A percentile compares a stretch with the other conserved stretches of the same genome.
Conservation (phyloP, 2,329 filamentous ascomycete species). For the Epichloe coenophiala region DNA sequence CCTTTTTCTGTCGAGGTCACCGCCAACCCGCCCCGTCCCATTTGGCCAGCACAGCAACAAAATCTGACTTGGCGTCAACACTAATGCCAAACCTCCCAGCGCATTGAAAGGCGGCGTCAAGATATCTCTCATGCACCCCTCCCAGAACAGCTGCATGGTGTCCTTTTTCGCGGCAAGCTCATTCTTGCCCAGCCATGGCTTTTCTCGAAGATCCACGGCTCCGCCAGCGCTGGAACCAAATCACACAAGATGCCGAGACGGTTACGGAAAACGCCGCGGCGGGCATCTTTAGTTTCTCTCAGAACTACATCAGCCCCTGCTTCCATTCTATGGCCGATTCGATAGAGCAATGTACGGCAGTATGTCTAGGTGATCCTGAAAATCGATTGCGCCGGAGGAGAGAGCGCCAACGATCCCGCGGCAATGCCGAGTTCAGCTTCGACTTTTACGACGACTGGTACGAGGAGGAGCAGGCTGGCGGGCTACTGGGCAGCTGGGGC, state of each 20-base stretch:
- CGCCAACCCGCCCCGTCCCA: neutral
- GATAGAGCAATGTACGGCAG: conserved; percentile 58
- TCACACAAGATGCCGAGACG: conserved; percentile 79
- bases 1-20: neutral
- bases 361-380: conserved; percentile 58
- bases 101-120: neutral
- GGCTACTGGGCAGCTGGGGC: conserved; percentile 60
- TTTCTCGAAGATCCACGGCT: conserved; percentile 73
- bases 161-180: conserved; percentile 1
- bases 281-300: conserved; percentile 77
- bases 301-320: conserved; percentile 75
- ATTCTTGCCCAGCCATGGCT: conserved; percentile 28
- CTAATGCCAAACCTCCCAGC: neutral
- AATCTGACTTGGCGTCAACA: neutral
- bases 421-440: conserved; percentile 70
- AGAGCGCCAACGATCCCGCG: conserved; percentile 45
- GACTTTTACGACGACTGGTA: conserved; percentile 99
- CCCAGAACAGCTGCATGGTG: neutral
- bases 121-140: neutral
- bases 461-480: conserved; percentile 36
- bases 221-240: conserved; percentile 85
- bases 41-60: neutral
- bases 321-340: conserved; percentile 52
- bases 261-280: conserved; percentile 87
- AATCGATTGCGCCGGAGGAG: conserved; percentile 57